Evolutionary conservation across 495 filamentous ascomycete genomes (phyloP), one percentile per base, ranked within the genome.

Genomic region (Hyaloscypha bicolor): DNA sequence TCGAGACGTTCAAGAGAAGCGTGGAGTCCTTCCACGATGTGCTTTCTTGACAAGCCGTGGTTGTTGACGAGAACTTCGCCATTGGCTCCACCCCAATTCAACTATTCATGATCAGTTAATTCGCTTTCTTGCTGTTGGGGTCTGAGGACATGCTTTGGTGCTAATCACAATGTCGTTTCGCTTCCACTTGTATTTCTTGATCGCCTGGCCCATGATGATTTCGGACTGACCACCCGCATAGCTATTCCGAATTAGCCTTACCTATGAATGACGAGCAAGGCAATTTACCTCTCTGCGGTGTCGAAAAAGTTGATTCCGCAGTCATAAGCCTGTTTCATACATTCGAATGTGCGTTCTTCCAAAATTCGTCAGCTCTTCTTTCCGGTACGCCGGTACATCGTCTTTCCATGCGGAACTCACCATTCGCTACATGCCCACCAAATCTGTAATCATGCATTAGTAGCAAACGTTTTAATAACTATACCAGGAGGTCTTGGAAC

Each of bases 291-390:
- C 55, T 84, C 83, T 42, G 84, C 76, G n/a, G 69, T 74, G 68
- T 79, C 78, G 62, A 80, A 80, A 63, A 78, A 79, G 71, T 92
- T 92, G 77, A 93, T 82, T 22, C 90, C 90, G 60, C 79, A 80
- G 71, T 92, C 86, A 66, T 89, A 92, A 0, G 90, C 90, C 30
- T 84, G 81, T 74, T 91, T 87, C 78, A 93, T 81, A 74, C 88
- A 91, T 2, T 82, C 79, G 62, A 82, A 82, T 1, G 88, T 82
- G 35, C 76, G 78, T 57, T 89, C 86, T 32, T 53, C 45, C 2
- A 53, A 53, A 32, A 33, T 8, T 58, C 2, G 52, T 51, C 12
- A 53, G 52, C 14, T 58, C 12, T 8, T 58, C 12, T 8, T 29
- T 29, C 55, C 30, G 6, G 30, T 2, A 16, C 25, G 25, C 25